Evolutionary conservation across 768 basidiomycete species (phyloP).

Genomic region (Hygrocybe coccinea): DNA sequence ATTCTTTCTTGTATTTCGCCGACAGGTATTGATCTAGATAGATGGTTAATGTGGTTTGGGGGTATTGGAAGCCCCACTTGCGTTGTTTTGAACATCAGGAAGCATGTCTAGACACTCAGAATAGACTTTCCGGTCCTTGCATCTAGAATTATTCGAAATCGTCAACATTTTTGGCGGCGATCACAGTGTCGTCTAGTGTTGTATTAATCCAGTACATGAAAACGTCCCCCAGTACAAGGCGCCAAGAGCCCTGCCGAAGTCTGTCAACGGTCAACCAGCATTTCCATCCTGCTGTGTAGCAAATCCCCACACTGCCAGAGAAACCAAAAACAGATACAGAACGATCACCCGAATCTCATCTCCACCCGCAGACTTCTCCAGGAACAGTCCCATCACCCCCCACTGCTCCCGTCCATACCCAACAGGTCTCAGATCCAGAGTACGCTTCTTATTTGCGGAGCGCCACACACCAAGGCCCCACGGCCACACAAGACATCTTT

Average conservation of each 20-base stretch:
- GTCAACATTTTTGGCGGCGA: no score
- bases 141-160: no score
- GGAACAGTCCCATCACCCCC: conserved; percentile 42
- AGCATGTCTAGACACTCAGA: no score
- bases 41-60: background rate
- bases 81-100: no score
- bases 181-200: no score
- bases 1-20: background rate
- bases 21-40: background rate
- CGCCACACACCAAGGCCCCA: conserved; percentile 41
- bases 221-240: no score
- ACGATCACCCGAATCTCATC: conserved; percentile 62
- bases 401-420: conserved; percentile 33
- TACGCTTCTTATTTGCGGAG: conserved; percentile 33
- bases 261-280: no score
- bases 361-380: conserved; percentile 59
- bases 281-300: background rate
- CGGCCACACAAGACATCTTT: conserved; percentile 44
- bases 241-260: no score
- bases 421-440: conserved; percentile 38
- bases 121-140: no score
- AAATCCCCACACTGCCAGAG: conserved; percentile 45
- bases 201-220: no score
- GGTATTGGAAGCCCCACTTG: background rate
- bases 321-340: conserved; percentile 47